Base-by-base conservation (phyloP, 1,139 yeast species). In the Hyphopichia pseudoburtonii region DNA sequence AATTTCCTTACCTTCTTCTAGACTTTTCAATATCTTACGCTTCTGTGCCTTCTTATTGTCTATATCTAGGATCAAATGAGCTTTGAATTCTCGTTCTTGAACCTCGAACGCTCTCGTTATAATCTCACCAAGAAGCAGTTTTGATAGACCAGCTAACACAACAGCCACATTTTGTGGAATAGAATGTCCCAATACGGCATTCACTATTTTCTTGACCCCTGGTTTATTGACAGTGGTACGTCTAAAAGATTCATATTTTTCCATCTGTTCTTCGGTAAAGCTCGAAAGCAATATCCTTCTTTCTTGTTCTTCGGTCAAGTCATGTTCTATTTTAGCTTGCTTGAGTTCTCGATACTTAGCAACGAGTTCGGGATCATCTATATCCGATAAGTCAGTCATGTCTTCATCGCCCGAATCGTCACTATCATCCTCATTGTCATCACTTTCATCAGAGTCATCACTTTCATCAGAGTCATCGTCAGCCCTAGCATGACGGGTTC, bases 81-180 rank as follows among this genome's bases (percentile, higher is more conserved):
- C 76, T 47, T 76, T 74, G 40, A 73, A 62, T 49, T 79, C 78
- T 39, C 76, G 63, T 39, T 73, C 67, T 50, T 81, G 84, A 1
- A 84, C 78, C 40, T 80, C 86, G 43, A 84, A 71, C 0, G 96
- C 95, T 50, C 78, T 72, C 42, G 92, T 95, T 17, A 90, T 83
- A 7, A 90, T 75, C 49, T 92, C 97, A 9, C 96, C 95, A 11
- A 89, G 75, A 56, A 86, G 85, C 55, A 87, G 86, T 56, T 90
- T 90, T 3, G 95, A 84, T 39, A 89, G 76, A 58, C 97, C 96
- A 7, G 94, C 88, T 35, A 90, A 62, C 5, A 89, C 82, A 34
- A 86, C 81, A 0, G 96, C 87, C 15, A 89, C 82, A 45, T 86
- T 86, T 40, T 79, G 88, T 1, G 94, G 83, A n/a, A 89, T 80